A percentile compares a stretch with the other conserved stretches of the same genome.
Conservation (phyloP, 2,329 filamentous ascomycete genomes). For the Diaporthe sp. region DNA sequence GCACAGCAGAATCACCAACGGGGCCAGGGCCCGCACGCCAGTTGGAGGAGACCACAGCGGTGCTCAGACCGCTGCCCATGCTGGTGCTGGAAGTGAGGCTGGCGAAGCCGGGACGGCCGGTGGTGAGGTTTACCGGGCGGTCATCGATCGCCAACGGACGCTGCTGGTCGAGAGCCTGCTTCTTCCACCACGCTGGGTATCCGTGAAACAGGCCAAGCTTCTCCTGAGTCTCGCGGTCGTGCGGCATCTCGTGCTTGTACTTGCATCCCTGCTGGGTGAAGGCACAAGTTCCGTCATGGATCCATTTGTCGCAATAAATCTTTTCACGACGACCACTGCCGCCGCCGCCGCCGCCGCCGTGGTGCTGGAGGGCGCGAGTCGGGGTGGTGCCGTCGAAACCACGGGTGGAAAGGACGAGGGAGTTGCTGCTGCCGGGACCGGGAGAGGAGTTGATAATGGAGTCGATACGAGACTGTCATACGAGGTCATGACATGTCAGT, state of each 20-base stretch:
- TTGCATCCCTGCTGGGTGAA: conserved; percentile 89
- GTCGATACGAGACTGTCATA: conserved; percentile 53
- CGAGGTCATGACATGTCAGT: background rate
- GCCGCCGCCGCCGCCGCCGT: background rate
- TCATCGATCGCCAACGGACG: conserved; percentile 26
- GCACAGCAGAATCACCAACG: background rate
- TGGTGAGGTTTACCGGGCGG: conserved; percentile 1
- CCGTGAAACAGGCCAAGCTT: conserved; percentile 79
- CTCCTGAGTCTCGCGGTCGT: conserved; percentile 74
- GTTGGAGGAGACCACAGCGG: background rate
- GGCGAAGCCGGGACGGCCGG: background rate
- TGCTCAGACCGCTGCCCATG: background rate
- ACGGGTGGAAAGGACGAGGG: conserved; percentile 2
- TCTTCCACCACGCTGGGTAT: conserved; percentile 72
- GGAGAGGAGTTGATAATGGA: conserved; percentile 50
- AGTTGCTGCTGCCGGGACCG: background rate
- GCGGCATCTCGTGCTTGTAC: conserved; percentile 92
- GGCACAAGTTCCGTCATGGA: conserved; percentile 86
- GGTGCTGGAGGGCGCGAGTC: background rate
- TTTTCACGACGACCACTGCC: conserved; percentile 67
- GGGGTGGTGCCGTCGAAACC: background rate
- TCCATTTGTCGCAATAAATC: conserved; percentile 90
- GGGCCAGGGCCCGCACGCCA: background rate
- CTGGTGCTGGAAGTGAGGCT: background rate
- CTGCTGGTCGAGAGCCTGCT: conserved; percentile 62